Percentiles rank a stretch among this genome's conserved stretches.
These are phyloP conservation scores for Podospora conica DNA, from an alignment of 495 filamentous ascomycete genomes.

Conservation along the genomic window DNA sequence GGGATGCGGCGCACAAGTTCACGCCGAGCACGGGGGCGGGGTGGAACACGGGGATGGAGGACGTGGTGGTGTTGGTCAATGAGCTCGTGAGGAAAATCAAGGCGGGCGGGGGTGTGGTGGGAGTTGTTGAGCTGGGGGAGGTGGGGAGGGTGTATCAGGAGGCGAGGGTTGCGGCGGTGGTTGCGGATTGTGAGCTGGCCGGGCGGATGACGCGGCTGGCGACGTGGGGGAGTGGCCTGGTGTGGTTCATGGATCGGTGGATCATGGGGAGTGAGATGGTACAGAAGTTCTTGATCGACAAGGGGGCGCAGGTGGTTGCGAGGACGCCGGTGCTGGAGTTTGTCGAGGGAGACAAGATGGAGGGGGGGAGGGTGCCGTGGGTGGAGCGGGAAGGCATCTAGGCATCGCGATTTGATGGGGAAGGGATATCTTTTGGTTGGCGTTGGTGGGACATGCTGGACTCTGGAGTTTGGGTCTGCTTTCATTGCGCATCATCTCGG, in stretches of 20 bases:
- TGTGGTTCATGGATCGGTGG: neutral
- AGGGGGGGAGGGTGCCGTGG: slow-evolving; percentile 4
- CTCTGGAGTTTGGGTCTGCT: neutral
- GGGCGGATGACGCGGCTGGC: slow-evolving; percentile 3
- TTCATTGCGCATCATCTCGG: too few relatives aligned
- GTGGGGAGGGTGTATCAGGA: slow-evolving; percentile 5
- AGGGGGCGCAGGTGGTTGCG: slow-evolving; percentile 1
- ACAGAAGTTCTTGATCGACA: neutral
- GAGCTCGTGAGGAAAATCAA: neutral
- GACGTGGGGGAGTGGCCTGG: neutral
- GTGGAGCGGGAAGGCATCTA: neutral
- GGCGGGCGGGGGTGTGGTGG: neutral
- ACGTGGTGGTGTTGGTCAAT: slow-evolving; percentile 41
- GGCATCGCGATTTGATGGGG: neutral
- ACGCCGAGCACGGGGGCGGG: slow-evolving; percentile 34
- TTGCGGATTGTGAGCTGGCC: neutral
- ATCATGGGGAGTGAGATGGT: neutral
- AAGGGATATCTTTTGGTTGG: neutral
- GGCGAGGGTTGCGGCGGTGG: neutral
- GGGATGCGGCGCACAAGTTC: slow-evolving; percentile 42
- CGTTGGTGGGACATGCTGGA: neutral
- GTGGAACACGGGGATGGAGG: slow-evolving; percentile 38
- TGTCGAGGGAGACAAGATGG: neutral
- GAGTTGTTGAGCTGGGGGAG: neutral
- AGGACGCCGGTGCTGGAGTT: slow-evolving; percentile 5